Base-by-base conservation (phyloP, 2,329 filamentous ascomycete species). In the Aureobasidium sp. region DNA sequence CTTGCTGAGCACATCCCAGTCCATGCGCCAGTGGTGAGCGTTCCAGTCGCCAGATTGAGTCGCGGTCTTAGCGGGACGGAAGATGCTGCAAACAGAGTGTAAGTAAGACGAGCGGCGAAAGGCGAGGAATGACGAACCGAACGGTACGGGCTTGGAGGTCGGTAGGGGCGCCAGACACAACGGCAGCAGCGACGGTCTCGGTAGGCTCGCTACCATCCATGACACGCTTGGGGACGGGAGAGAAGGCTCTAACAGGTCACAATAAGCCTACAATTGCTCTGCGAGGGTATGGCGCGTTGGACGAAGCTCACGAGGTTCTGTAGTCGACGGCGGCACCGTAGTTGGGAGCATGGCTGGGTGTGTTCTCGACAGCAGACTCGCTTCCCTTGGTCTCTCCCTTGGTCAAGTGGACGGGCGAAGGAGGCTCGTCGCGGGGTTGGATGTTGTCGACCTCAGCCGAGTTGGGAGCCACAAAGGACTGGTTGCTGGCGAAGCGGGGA, bases 91-190 rank as follows among this genome's bases (percentile, higher is more conserved):
- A 14, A 29, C 11, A 34, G 5, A 27, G n/a, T 17, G 44, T 14
- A 22, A 25, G 39, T 53, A 17, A 61, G 42, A 70, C 67, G 67
- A 66, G n/a, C 22, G 34, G 20, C 25, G 29, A 12, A 29, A 48
- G 20, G 17, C 42, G 22, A 34, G 29, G 14, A 29, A 41, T 57
- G 45, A 60, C 82, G 66, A 86, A 97, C 92, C 93, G 88, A 70
- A 97, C 95, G 69, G 89, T 93, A 69, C 94, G 87, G 66, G 90
- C 92, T 79, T 99, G 92, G 20, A 99, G 84, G 74, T 99, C 95
- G 62, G 92, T 84, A 34, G 94, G 95, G 51, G 94, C 94, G 56
- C 93, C 94, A 3, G 94, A 97, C 36, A 97, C 82, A 31, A 94
- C 84, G 64, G 91, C 91, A 29, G 93, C 94, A 57, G 92, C 85